Evolutionary conservation across 306 rosid genomes (phyloP).

Genomic region (Neltuma alba): DNA sequence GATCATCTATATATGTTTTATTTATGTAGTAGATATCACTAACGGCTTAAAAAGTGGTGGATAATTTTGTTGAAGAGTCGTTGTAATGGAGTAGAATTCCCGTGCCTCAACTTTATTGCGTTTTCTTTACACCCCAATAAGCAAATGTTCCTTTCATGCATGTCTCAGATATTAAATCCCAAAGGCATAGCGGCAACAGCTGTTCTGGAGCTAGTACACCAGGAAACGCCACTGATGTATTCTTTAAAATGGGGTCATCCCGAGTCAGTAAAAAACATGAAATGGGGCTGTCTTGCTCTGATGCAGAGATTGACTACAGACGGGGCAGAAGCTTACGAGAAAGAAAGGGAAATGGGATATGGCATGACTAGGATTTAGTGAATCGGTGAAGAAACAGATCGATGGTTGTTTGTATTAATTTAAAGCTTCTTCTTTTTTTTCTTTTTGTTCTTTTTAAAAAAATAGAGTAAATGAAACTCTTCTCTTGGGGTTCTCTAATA

Average conservation of each 20-base stretch:
- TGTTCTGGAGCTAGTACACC: constrained; percentile 68
- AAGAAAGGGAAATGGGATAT: constrained; percentile 59
- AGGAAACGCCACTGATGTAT: constrained; percentile 54
- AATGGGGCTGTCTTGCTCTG: constrained; percentile 84
- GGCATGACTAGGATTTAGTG: constrained; percentile 58
- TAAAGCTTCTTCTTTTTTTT: constrained; percentile 47
- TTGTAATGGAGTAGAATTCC: not conserved
- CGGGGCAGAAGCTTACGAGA: constrained; percentile 89
- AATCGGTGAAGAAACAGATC: constrained; percentile 48
- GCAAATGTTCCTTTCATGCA: constrained; percentile 37
- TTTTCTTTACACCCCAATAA: constrained; percentile 31
- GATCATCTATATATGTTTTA: constrained; percentile 17
- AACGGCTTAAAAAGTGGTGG: not conserved
- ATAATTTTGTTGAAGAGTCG: not conserved
- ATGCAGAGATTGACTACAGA: constrained; percentile 96
- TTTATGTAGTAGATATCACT: constrained; percentile 18
- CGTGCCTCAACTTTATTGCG: constrained; percentile 2
- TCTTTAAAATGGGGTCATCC: constrained; percentile 68
- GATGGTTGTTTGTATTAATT: constrained; percentile 52
- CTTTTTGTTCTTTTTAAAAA: not conserved
- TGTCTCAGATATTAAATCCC: constrained; percentile 63
- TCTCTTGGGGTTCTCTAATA: constrained; percentile 51
- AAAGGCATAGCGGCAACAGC: constrained; percentile 53
- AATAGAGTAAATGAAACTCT: constrained; percentile 31
- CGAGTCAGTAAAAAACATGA: constrained; percentile 66